These are phyloP conservation scores for Dipsacomyces acuminosporus DNA, from an alignment of 371 early-diverging fungal species.

Conservation along the genomic window DNA sequence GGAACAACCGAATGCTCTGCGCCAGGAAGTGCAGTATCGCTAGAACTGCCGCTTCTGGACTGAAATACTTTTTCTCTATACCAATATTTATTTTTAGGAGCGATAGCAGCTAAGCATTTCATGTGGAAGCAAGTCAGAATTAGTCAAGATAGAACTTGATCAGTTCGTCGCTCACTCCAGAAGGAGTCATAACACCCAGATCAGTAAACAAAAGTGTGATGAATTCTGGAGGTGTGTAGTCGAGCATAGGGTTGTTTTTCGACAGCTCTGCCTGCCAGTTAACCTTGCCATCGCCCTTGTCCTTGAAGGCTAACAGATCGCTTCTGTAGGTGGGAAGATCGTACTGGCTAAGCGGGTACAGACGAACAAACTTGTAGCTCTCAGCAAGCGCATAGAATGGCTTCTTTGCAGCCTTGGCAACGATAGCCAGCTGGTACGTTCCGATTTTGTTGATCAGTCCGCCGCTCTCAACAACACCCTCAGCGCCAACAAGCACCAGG, in stretches of 20 bases:
- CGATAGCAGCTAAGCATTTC: no score
- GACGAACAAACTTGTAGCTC: conserved; percentile 94
- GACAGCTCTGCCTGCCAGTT: conserved; percentile 50
- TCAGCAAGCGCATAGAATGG: conserved; percentile 96
- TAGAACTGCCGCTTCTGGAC: no score
- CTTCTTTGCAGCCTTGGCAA: conserved; percentile 87
- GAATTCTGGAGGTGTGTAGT: conserved; percentile 93
- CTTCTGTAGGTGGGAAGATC: conserved; percentile 69
- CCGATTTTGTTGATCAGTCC: conserved; percentile 89
- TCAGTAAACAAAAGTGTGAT: conserved; percentile 89
- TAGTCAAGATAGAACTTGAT: conserved; percentile 74
- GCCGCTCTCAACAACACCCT: conserved; percentile 96
- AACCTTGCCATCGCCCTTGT: conserved; percentile 30
- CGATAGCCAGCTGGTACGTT: conserved; percentile 83
- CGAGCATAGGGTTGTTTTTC: conserved; percentile 73
- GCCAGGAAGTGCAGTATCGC: no score
- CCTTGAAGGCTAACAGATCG: conserved; percentile 61
- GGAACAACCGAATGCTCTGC: no score
- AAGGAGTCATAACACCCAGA: conserved; percentile 89
- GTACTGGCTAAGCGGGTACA: conserved; percentile 82
- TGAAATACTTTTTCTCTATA: no score
- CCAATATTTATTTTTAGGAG: no score
- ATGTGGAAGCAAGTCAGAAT: no score
- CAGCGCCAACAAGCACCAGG: conserved; percentile 94
- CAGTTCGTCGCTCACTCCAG: conserved; percentile 86